These are phyloP conservation scores for Phalaenopsis hybrid DNA, from an alignment of 116 monocot species.

Conservation along the genomic window DNA sequence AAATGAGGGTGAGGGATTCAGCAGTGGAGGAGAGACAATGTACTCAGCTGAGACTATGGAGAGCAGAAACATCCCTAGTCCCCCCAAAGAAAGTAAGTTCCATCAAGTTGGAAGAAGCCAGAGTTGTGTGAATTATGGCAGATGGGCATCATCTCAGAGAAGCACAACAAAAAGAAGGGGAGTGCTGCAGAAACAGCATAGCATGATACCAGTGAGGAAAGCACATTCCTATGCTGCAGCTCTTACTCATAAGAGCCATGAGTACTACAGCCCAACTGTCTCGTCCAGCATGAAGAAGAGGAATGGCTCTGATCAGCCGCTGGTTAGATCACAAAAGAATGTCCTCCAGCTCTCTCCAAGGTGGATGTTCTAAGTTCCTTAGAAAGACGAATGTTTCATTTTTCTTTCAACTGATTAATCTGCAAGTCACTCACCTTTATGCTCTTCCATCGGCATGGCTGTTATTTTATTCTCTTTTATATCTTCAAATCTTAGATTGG, in stretches of 20 bases:
- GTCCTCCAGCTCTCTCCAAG: constrained; percentile 42
- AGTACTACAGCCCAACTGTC: constrained; percentile 77
- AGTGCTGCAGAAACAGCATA: constrained; percentile 51
- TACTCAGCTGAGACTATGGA: constrained; percentile 99
- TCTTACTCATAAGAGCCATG: constrained; percentile 60
- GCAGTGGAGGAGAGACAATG: constrained; percentile 85
- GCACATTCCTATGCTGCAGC: constrained; percentile 46
- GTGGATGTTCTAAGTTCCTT: constrained; percentile 47
- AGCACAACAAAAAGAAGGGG: constrained; percentile 23
- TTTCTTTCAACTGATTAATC: background rate
- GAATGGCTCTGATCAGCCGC: constrained; percentile 42
- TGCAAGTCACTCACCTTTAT: no score
- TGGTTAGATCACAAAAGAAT: constrained; percentile 31
- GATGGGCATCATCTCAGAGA: constrained; percentile 49
- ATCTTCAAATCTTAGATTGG: background rate
- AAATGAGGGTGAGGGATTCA: constrained; percentile 45
- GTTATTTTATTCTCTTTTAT: background rate
- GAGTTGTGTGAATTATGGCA: constrained; percentile 75
- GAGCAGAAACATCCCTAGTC: constrained; percentile 80
- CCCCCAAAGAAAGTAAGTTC: constrained; percentile 33
- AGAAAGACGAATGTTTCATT: background rate
- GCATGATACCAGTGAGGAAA: constrained; percentile 37
- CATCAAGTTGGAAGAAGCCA: constrained; percentile 72
- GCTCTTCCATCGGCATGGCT: background rate
- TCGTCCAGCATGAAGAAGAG: constrained; percentile 91